Evolutionary conservation across 345 rosid genomes (phyloP), one percentile per base, ranked within the genome.

Genomic region (Viola odorata): DNA sequence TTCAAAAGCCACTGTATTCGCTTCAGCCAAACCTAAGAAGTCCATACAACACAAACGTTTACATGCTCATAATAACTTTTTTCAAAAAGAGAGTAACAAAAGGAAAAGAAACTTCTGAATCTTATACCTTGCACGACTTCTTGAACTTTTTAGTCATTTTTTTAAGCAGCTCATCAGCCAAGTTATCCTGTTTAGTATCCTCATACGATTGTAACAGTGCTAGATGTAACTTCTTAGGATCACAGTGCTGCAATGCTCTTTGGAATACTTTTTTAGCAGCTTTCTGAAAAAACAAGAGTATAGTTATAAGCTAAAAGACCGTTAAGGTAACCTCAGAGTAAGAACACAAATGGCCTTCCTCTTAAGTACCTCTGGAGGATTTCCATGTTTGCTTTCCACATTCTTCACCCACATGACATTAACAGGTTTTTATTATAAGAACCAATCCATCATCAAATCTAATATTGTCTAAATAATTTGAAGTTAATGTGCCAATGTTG

Each of bases 361-460:
- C 23, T n/a, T 36, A 10, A 56, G 55, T 77, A 92, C 97, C 99
- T 94, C 87, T 6, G 90, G 92, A 45, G 97, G 96, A 78, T 76
- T 86, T 71, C 99, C 99, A 73, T 87, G 85, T 69, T 90, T 80
- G 62, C 86, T 87, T 80, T 94, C 99, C 82, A 94, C 73, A 76
- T 90, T 94, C n/a, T n/a, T n/a, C n/a, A n/a, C n/a, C n/a, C n/a
- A n/a, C n/a, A n/a, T n/a, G n/a, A n/a, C n/a, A n/a, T n/a, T n/a
- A n/a, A n/a, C n/a, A n/a, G n/a, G n/a, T n/a, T n/a, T n/a, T n/a
- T n/a, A n/a, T n/a, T n/a, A n/a, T n/a, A n/a, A n/a, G n/a, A n/a
- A n/a, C n/a, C n/a, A n/a, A n/a, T n/a, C n/a, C n/a, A n/a, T n/a
- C n/a, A n/a, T n/a, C n/a, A n/a, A n/a, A n/a, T n/a, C n/a, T n/a